These are phyloP conservation scores for Trichoderma sp. DNA, from an alignment of 2,329 filamentous ascomycete species.

Conservation along the genomic window DNA sequence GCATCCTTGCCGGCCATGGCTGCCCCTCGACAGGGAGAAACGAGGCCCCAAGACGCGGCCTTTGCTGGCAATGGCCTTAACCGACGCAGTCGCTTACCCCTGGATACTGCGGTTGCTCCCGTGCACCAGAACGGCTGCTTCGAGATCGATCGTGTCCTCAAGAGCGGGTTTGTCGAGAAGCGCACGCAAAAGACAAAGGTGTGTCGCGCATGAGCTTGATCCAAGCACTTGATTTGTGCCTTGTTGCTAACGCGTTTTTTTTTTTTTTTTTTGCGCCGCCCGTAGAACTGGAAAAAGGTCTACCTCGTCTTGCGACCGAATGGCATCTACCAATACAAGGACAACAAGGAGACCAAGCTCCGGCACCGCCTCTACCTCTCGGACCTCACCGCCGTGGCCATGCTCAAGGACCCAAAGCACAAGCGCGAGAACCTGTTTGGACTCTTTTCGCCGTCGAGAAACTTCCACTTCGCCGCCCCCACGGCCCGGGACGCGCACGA, in stretches of 20 bases:
- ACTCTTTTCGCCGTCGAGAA: constrained; percentile 84
- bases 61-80: constrained; percentile 3
- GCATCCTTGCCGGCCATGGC: constrained; percentile 17
- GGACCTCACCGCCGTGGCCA: constrained; percentile 86
- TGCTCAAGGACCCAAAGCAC: constrained; percentile 84
- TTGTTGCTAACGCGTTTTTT: constrained; percentile 23
- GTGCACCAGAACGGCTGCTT: constrained; percentile 95
- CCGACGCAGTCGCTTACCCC: constrained; percentile 15
- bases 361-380: constrained; percentile 83
- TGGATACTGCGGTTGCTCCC: constrained; percentile 16
- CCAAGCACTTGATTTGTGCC: too few species aligned
- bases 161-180: constrained; percentile 81
- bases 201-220: constrained; percentile 23
- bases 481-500: constrained; percentile 72
- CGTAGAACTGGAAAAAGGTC: constrained; percentile 81
- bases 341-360: constrained; percentile 83
- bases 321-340: constrained; percentile 87
- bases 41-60: constrained; percentile 5
- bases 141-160: constrained; percentile 91
- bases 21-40: constrained; percentile 15
- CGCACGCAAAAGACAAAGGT: constrained; percentile 94
- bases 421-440: constrained; percentile 86
- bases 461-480: constrained; percentile 82
- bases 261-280: neutral
- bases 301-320: constrained; percentile 89